Conservation (phyloP, 2,329 filamentous ascomycete genomes). For the Colletotrichum godetiae region DNA sequence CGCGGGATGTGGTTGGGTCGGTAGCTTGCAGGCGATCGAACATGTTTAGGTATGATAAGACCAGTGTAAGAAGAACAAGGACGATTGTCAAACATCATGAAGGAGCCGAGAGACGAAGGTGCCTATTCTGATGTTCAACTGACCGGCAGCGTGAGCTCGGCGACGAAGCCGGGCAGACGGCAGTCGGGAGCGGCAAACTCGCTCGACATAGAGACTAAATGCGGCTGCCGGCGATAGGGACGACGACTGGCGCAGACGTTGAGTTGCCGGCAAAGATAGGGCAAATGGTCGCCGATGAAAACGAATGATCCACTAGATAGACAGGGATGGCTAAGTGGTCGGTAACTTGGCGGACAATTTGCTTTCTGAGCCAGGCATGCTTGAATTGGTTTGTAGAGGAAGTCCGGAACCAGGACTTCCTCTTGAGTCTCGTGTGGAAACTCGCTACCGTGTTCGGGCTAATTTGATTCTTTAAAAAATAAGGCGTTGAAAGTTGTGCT, state of each 20-base stretch:
- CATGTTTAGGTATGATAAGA: not conserved
- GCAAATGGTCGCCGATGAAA: not conserved
- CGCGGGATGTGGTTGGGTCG: not conserved
- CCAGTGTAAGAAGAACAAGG: not conserved
- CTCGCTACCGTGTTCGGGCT: not conserved
- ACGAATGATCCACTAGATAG: not conserved
- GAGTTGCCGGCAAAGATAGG: not conserved
- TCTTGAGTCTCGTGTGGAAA: not conserved
- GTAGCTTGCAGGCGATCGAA: not conserved
- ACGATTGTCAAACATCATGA: not conserved
- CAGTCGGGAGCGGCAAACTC: constrained; percentile 23
- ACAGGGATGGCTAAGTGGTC: not conserved
- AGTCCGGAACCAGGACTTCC: too few relatives aligned
- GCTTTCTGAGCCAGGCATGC: not conserved
- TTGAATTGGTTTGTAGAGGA: not conserved
- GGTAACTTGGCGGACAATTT: not conserved
- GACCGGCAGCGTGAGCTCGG: not conserved
- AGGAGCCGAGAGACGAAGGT: not conserved
- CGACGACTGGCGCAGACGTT: not conserved
- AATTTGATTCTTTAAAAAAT: not conserved
- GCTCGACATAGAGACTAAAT: not conserved
- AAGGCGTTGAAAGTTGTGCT: not conserved
- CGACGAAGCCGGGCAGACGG: not conserved
- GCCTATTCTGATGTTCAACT: not conserved
- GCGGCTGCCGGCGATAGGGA: constrained; percentile 26